phyloP scores from a whole-genome alignment of 2,329 filamentous ascomycete genomes.

The Dothidotthia symphoricarpi region DNA sequence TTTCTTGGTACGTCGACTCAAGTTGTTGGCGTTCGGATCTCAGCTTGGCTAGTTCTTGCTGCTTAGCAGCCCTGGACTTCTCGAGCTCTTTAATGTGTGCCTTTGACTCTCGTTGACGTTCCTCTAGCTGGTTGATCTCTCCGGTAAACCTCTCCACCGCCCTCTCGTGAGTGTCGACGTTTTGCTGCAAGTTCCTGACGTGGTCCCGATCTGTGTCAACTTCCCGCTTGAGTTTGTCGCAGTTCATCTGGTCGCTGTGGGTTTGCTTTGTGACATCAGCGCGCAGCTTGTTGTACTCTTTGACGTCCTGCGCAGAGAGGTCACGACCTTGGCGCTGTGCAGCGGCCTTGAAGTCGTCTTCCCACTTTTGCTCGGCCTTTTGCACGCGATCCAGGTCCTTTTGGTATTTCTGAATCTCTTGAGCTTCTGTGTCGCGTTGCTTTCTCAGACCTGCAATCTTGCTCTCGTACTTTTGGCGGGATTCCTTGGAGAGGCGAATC shows the following conservation, averaged over 20 bases:
- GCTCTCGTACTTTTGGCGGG: conserved; percentile 65
- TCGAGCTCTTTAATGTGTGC: conserved; percentile 65
- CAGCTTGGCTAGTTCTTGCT: conserved; percentile 78
- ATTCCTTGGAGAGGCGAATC: conserved; percentile 69
- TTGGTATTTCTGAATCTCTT: conserved; percentile 68
- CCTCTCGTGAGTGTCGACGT: conserved; percentile 75
- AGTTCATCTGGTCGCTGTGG: conserved; percentile 74
- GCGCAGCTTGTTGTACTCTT: conserved; percentile 82
- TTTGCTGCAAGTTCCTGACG: conserved; percentile 83
- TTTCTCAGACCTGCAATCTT: conserved; percentile 70
- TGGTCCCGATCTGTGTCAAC: conserved; percentile 89
- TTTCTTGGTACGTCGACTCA: conserved; percentile 78
- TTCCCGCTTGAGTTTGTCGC: conserved; percentile 84
- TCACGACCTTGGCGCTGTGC: conserved; percentile 84
- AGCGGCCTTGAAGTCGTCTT: conserved; percentile 80
- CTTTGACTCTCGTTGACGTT: conserved; percentile 65
- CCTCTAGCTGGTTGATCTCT: conserved; percentile 67
- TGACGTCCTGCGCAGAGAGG: conserved; percentile 79
- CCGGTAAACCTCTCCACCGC: conserved; percentile 70
- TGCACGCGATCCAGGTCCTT: conserved; percentile 82
- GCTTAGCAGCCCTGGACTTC: conserved; percentile 79
- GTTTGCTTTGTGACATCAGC: conserved; percentile 82
- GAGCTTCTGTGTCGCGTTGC: conserved; percentile 70
- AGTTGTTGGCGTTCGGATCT: conserved; percentile 46
- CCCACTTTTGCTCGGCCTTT: conserved; percentile 85